phyloP scores from a whole-genome alignment of 2,329 filamentous ascomycete species.

The Colletotrichum sp. region DNA sequence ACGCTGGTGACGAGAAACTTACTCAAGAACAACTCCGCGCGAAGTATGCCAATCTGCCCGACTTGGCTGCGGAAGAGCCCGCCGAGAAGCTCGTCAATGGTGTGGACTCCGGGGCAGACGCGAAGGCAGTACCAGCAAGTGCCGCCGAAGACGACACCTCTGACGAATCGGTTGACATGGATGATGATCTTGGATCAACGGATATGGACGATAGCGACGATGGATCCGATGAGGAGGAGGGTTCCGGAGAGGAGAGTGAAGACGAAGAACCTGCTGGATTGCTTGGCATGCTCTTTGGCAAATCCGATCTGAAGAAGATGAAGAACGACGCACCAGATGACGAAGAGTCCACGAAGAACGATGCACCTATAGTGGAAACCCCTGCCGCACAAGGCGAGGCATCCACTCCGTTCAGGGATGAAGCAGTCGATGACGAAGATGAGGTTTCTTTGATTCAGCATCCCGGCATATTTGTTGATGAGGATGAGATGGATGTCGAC shows the following conservation, averaged over 20 bases:
- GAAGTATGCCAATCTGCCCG: slow-evolving; percentile 72
- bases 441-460: slow-evolving; percentile 37
- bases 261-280: slow-evolving; percentile 52
- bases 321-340: slow-evolving; percentile 38
- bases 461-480: slow-evolving; percentile 25
- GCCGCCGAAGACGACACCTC: slow-evolving; percentile 55
- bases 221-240: slow-evolving; percentile 47
- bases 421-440: slow-evolving; percentile 32
- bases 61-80: slow-evolving; percentile 36
- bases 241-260: slow-evolving; percentile 31
- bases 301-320: slow-evolving; percentile 60
- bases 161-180: slow-evolving; percentile 73
- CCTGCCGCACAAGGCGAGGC: background rate
- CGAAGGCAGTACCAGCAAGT: background rate
- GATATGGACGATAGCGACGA: slow-evolving; percentile 54
- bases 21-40: slow-evolving; percentile 71
- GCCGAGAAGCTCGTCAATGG: slow-evolving; percentile 21
- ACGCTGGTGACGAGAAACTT: slow-evolving; percentile 65
- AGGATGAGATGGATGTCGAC: slow-evolving; percentile 9
- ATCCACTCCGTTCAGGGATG: slow-evolving; percentile 21
- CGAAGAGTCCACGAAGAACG: slow-evolving; percentile 26
- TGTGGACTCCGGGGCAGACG: slow-evolving; percentile 12
- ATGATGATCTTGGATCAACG: slow-evolving; percentile 67
- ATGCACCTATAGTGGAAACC: background rate
- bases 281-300: slow-evolving; percentile 63